phyloP scores from a whole-genome alignment of 768 basidiomycete genomes.

The Amyloporia xantha region DNA sequence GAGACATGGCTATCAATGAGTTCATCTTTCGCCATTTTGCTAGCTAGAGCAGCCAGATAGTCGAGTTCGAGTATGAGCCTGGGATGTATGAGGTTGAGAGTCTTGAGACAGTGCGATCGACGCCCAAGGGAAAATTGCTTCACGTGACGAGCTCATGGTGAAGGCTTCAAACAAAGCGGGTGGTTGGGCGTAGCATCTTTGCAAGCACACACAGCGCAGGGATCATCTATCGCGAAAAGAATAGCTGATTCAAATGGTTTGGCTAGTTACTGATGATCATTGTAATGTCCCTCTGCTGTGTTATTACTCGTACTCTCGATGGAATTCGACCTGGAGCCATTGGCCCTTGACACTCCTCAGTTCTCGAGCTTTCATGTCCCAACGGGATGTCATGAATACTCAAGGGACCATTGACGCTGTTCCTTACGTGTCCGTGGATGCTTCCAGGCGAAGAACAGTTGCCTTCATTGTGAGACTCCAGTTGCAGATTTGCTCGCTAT shows the following conservation, averaged over 20 bases:
- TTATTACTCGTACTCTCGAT: background rate
- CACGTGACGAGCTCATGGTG: background rate
- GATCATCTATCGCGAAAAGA: background rate
- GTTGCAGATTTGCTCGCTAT: too few relatives aligned
- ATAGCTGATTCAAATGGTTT: too few relatives aligned
- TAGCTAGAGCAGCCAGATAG: background rate
- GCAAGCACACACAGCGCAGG: background rate
- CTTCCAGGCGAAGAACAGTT: background rate
- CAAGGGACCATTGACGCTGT: background rate
- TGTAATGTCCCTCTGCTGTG: background rate
- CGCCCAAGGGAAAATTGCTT: background rate
- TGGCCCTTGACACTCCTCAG: background rate
- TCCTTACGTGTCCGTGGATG: background rate
- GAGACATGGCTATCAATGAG: constrained; percentile 72
- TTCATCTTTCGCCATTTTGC: constrained; percentile 1
- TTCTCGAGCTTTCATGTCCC: background rate
- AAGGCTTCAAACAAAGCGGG: background rate
- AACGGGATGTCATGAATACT: background rate
- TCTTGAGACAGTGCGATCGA: background rate
- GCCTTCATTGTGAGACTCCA: background rate
- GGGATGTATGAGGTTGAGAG: background rate
- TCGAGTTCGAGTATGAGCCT: background rate
- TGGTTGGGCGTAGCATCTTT: background rate
- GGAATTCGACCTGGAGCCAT: background rate
- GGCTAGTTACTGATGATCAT: background rate